A percentile compares a stretch with the other conserved stretches of the same genome.
Evolutionary conservation across 2,329 filamentous ascomycete species (phyloP).

Genomic region (Colletotrichum lindemuthianum): DNA sequence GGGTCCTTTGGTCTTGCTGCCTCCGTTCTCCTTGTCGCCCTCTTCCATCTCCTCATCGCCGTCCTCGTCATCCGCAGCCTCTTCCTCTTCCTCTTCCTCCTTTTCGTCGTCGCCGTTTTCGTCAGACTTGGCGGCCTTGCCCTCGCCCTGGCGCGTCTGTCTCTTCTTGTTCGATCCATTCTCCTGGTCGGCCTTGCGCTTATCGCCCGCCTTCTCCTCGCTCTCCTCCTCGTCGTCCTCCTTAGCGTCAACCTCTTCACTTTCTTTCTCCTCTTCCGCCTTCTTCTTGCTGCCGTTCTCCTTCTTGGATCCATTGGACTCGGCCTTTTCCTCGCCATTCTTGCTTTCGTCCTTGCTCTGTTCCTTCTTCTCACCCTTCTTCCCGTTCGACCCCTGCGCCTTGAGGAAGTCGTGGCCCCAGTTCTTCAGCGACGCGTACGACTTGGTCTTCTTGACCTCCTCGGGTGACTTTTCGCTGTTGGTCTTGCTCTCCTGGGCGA

Average conservation of each 20-base stretch:
- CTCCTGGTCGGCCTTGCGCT: slow-evolving; percentile 32
- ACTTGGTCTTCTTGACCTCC: slow-evolving; percentile 59
- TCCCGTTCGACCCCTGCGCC: slow-evolving; percentile 38
- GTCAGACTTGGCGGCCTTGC: slow-evolving; percentile 36
- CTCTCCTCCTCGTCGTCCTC: slow-evolving; percentile 40
- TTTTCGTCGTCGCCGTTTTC: slow-evolving; percentile 21
- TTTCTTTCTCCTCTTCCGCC: slow-evolving; percentile 44
- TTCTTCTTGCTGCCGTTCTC: slow-evolving; percentile 35
- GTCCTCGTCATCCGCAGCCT: slow-evolving; percentile 23
- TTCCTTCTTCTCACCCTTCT: slow-evolving; percentile 16
- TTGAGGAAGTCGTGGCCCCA: slow-evolving; percentile 68
- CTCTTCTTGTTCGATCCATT: slow-evolving; percentile 38
- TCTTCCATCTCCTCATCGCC: slow-evolving; percentile 32
- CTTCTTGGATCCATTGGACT: slow-evolving; percentile 19
- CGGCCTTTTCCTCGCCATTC: slow-evolving; percentile 35
- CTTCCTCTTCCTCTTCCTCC: slow-evolving; percentile 33
- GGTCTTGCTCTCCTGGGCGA: slow-evolving; percentile 70
- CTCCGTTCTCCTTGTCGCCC: slow-evolving; percentile 30
- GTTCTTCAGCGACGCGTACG: slow-evolving; percentile 70
- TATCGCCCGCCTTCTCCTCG: slow-evolving; percentile 34
- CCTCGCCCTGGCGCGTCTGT: slow-evolving; percentile 37
- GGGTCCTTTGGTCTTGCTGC: slow-evolving; percentile 43
- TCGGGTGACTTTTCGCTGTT: slow-evolving; percentile 62
- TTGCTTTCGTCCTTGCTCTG: slow-evolving; percentile 37
- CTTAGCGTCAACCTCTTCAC: slow-evolving; percentile 31